phyloP scores from a whole-genome alignment of 2,329 filamentous ascomycete genomes.

The Aschersonia sp. region DNA sequence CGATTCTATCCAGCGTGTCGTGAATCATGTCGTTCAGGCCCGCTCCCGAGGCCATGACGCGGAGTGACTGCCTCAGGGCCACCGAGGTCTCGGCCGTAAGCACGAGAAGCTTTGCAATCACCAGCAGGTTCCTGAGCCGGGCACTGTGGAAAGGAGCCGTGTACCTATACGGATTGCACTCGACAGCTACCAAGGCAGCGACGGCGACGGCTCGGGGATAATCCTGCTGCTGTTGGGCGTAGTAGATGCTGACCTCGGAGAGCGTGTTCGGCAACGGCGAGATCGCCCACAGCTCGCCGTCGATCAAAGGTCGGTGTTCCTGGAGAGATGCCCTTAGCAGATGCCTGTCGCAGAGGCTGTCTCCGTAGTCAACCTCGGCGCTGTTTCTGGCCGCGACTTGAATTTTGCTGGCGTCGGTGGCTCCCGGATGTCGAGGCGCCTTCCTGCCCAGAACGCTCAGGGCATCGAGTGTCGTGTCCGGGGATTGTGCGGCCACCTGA shows the following conservation, averaged over 20 bases:
- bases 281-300: conserved; percentile 27
- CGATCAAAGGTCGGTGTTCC: conserved; percentile 10
- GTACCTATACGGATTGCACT: conserved; percentile 34
- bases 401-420: conserved; percentile 11
- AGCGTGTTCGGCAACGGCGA: conserved; percentile 32
- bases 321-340: background rate
- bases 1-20: conserved; percentile 24
- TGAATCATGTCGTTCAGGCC: conserved; percentile 11
- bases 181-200: conserved; percentile 30
- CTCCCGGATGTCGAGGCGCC: conserved; percentile 6
- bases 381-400: conserved; percentile 2
- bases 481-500: conserved; percentile 28
- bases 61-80: conserved; percentile 12
- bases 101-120: conserved; percentile 35
- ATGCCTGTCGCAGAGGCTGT: background rate
- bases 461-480: conserved; percentile 26
- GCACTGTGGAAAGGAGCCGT: conserved; percentile 33
- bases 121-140: conserved; percentile 34
- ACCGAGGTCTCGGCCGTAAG: conserved; percentile 26
- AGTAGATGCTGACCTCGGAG: conserved; percentile 28
- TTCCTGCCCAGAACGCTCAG: conserved; percentile 25
- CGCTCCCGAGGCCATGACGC: conserved; percentile 10
- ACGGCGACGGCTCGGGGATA: conserved; percentile 29
- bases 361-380: background rate
- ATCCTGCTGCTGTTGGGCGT: conserved; percentile 22